phyloP scores from a whole-genome alignment of 805 yeast genomes.

The Wickerhamiella azymoides region DNA sequence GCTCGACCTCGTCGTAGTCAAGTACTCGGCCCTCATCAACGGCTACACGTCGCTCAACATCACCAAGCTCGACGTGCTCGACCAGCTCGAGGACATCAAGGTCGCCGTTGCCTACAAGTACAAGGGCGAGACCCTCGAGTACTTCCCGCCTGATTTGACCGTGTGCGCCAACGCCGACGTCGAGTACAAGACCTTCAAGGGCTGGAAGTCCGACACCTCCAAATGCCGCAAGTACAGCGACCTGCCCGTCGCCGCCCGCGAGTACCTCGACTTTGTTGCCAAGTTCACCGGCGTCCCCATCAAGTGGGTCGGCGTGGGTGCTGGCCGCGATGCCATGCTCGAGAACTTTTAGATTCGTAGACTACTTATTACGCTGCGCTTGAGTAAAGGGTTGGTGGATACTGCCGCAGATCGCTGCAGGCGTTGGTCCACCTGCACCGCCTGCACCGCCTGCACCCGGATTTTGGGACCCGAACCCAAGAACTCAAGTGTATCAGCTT shows the following conservation, averaged over 20 bases:
- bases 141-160: slow-evolving; percentile 87
- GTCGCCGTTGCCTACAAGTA: slow-evolving; percentile 74
- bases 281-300: slow-evolving; percentile 71
- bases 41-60: slow-evolving; percentile 91
- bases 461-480: too few species aligned
- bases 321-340: slow-evolving; percentile 88
- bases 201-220: slow-evolving; percentile 84
- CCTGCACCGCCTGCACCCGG: too few species aligned
- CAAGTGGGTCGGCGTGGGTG: slow-evolving; percentile 98
- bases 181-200: slow-evolving; percentile 80
- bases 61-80: slow-evolving; percentile 91
- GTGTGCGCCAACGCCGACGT: slow-evolving; percentile 82
- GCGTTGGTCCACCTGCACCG: too few species aligned
- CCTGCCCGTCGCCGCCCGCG: slow-evolving; percentile 77
- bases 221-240: slow-evolving; percentile 53
- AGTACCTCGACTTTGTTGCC: slow-evolving; percentile 74
- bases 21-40: slow-evolving; percentile 79
- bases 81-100: slow-evolving; percentile 74
- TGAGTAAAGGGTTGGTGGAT: too few species aligned
- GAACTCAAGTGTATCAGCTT: too few species aligned
- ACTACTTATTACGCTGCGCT: too few species aligned
- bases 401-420: too few species aligned
- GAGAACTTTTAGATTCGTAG: slow-evolving; percentile 1
- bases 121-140: slow-evolving; percentile 58
- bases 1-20: slow-evolving; percentile 90